These are phyloP conservation scores for Diospyros kaki DNA, from an alignment of 148 eudicot species.

Conservation along the genomic window DNA sequence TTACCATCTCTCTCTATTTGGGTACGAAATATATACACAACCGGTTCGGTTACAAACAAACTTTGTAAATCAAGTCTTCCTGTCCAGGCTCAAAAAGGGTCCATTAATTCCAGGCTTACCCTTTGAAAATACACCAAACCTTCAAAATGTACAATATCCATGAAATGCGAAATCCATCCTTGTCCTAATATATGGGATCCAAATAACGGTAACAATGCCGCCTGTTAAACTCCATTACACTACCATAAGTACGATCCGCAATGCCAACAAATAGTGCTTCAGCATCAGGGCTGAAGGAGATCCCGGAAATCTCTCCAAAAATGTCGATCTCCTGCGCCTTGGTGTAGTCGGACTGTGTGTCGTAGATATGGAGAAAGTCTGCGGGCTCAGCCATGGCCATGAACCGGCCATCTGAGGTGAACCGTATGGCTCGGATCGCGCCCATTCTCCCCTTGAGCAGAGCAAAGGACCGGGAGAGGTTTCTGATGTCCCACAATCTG, in stretches of 20 bases:
- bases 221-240: constrained; percentile 71
- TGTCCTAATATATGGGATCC: constrained; percentile 28
- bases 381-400: constrained; percentile 98
- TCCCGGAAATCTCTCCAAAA: constrained; percentile 86
- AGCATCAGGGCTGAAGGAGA: constrained; percentile 80
- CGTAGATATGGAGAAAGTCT: constrained; percentile 79
- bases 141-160: no score
- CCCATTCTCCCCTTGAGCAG: constrained; percentile 83
- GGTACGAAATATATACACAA: no score
- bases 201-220: constrained; percentile 41
- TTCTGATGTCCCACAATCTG: constrained; percentile 85
- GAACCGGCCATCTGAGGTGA: constrained; percentile 69
- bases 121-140: no score
- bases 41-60: no score
- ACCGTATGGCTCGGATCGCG: constrained; percentile 67
- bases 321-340: constrained; percentile 75
- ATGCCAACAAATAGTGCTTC: constrained; percentile 84
- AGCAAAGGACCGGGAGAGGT: constrained; percentile 48
- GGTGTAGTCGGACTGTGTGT: constrained; percentile 42
- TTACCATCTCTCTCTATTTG: no score
- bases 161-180: no score
- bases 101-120: no score
- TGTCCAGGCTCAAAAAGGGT: no score
- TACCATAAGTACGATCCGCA: constrained; percentile 78
- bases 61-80: no score